Conservation (phyloP, 768 basidiomycete genomes). For the Xerocomus spinulosus region DNA sequence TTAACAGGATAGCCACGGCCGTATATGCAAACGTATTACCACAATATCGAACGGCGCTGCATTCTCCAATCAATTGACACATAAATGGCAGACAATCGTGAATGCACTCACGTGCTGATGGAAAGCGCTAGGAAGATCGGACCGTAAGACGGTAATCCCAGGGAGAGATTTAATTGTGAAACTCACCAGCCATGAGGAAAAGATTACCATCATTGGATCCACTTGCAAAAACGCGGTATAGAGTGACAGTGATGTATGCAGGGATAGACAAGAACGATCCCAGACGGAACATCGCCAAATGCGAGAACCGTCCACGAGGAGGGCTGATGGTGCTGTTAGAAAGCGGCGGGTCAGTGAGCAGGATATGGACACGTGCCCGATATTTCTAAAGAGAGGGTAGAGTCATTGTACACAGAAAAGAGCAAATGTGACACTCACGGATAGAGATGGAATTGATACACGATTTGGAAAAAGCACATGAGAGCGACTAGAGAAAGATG, state of each 20-base stretch:
- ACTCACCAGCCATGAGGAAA: constrained; percentile 75
- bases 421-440: constrained; percentile 50
- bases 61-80: not conserved
- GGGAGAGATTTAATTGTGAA: not conserved
- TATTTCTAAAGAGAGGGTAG: constrained; percentile 42
- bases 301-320: constrained; percentile 77
- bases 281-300: constrained; percentile 85
- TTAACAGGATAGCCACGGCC: constrained; percentile 79
- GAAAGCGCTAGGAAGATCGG: constrained; percentile 49
- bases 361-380: constrained; percentile 43
- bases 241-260: constrained; percentile 75
- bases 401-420: not conserved
- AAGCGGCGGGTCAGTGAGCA: not conserved
- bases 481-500: constrained; percentile 59
- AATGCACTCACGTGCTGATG: constrained; percentile 68
- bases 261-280: constrained; percentile 86
- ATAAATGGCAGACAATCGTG: not conserved
- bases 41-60: constrained; percentile 81
- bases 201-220: constrained; percentile 64
- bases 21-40: constrained; percentile 90
- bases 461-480: constrained; percentile 93
- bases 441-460: constrained; percentile 88
- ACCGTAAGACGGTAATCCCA: not conserved
- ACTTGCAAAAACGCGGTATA: constrained; percentile 72
- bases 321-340: constrained; percentile 43